phyloP scores from a whole-genome alignment of 306 rosid genomes.

The Sesbania bispinosa region DNA sequence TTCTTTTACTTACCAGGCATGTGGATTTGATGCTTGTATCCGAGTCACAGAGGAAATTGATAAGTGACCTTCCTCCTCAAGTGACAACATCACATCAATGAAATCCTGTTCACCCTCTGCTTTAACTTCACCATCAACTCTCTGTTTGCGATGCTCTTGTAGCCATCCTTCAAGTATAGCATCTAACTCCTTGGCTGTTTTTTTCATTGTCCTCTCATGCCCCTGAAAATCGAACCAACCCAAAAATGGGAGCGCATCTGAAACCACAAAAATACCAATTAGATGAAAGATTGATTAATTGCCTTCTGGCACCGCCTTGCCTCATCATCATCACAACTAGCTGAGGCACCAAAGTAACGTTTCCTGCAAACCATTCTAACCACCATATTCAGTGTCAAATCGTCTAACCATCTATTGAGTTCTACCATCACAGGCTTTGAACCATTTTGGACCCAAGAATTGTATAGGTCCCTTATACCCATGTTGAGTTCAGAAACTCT shows the following conservation, averaged over 20 bases:
- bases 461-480: constrained; percentile 26
- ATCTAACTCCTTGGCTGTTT: constrained; percentile 53
- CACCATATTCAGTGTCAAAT: constrained; percentile 46
- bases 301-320: constrained; percentile 45
- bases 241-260: constrained; percentile 53
- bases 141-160: constrained; percentile 44
- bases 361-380: constrained; percentile 64
- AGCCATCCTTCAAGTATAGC: constrained; percentile 48
- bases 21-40: constrained; percentile 56
- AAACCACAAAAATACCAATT: constrained; percentile 45
- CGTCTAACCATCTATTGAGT: constrained; percentile 40
- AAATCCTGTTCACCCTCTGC: constrained; percentile 44
- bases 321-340: constrained; percentile 23
- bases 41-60: constrained; percentile 36
- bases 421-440: constrained; percentile 19
- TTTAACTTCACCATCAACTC: constrained; percentile 13
- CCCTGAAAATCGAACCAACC: constrained; percentile 55
- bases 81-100: constrained; percentile 61
- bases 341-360: constrained; percentile 41
- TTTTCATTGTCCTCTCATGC: constrained; percentile 59
- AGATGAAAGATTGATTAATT: constrained; percentile 39
- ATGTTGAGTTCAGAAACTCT: constrained; percentile 35
- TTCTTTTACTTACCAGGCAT: constrained; percentile 43
- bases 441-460: constrained; percentile 18
- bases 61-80: constrained; percentile 33